A percentile compares a stretch with the other conserved stretches of the same genome.
Conservation (phyloP, 805 yeast genomes). For the Ogataea methanolica region DNA sequence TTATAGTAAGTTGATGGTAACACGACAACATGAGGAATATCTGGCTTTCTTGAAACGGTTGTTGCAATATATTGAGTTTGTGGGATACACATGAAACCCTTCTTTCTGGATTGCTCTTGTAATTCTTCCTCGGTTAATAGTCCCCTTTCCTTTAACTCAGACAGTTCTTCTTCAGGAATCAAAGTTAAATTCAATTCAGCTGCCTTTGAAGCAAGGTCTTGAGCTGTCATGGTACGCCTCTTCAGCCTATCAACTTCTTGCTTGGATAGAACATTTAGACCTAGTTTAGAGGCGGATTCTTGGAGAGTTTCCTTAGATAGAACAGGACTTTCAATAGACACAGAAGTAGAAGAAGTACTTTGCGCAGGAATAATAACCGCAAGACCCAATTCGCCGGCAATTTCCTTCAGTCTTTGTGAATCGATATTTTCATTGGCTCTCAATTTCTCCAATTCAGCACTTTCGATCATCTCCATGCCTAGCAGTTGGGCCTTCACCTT, state of each 20-base stretch:
- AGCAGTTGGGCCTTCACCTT: slow-evolving; percentile 12
- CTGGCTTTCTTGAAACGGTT: slow-evolving; percentile 51
- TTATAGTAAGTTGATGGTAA: slow-evolving; percentile 62
- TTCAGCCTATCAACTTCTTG: slow-evolving; percentile 29
- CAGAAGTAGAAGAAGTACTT: not conserved
- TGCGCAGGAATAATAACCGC: slow-evolving; percentile 8
- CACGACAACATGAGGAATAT: slow-evolving; percentile 52
- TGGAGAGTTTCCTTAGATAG: slow-evolving; percentile 9
- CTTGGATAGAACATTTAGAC: slow-evolving; percentile 29
- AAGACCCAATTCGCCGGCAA: slow-evolving; percentile 22
- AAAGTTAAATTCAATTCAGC: slow-evolving; percentile 37
- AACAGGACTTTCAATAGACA: not conserved
- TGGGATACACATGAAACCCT: slow-evolving; percentile 54
- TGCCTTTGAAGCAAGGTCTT: slow-evolving; percentile 34
- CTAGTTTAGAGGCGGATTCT: slow-evolving; percentile 25
- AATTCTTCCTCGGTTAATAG: slow-evolving; percentile 24
- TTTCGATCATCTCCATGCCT: slow-evolving; percentile 16
- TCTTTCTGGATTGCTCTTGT: slow-evolving; percentile 35
- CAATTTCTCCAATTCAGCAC: slow-evolving; percentile 10
- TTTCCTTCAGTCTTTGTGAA: slow-evolving; percentile 5
- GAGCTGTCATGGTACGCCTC: slow-evolving; percentile 25
- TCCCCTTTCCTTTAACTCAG: slow-evolving; percentile 10
- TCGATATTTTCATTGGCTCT: slow-evolving; percentile 4
- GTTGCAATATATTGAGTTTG: slow-evolving; percentile 58
- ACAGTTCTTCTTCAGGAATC: slow-evolving; percentile 23